A percentile compares a stretch with the other conserved stretches of the same genome.
Conservation (phyloP, 495 filamentous ascomycete species). For the Neurospora tetrasperma region DNA sequence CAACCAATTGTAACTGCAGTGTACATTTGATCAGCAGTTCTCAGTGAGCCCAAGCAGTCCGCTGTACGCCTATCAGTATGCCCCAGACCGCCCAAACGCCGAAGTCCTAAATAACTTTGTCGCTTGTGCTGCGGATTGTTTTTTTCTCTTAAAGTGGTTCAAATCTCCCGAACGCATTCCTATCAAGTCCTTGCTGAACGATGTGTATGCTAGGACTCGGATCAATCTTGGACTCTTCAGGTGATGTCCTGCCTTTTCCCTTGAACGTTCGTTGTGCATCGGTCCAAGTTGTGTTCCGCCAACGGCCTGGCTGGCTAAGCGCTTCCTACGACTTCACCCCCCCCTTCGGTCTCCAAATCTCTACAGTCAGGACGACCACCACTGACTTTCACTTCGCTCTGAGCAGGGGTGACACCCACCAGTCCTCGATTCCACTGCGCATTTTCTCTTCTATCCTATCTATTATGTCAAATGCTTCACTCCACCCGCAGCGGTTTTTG, state of each 20-base stretch:
- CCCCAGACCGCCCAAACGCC: neutral
- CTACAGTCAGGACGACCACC: neutral
- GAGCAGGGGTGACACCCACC: neutral
- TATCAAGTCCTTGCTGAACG: neutral
- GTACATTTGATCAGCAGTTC: neutral
- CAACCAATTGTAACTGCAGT: neutral
- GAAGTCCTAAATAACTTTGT: neutral
- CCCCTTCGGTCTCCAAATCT: neutral
- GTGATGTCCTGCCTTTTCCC: neutral
- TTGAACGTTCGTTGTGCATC: neutral
- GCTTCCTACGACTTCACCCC: neutral
- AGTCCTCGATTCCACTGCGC: neutral
- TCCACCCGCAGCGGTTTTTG: neutral
- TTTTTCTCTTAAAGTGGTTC: neutral
- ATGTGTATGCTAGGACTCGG: neutral
- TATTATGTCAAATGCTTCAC: neutral
- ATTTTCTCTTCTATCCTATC: neutral
- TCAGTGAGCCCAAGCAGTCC: neutral
- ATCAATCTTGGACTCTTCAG: neutral
- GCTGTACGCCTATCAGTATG: neutral
- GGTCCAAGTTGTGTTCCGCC: neutral
- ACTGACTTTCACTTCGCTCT: neutral
- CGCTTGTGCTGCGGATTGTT: neutral
- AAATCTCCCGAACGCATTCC: neutral
- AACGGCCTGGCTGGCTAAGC: neutral